Evolutionary conservation across 2,329 filamentous ascomycete genomes (phyloP), one percentile per base, ranked within the genome.

Genomic region (Microdochium paspali): DNA sequence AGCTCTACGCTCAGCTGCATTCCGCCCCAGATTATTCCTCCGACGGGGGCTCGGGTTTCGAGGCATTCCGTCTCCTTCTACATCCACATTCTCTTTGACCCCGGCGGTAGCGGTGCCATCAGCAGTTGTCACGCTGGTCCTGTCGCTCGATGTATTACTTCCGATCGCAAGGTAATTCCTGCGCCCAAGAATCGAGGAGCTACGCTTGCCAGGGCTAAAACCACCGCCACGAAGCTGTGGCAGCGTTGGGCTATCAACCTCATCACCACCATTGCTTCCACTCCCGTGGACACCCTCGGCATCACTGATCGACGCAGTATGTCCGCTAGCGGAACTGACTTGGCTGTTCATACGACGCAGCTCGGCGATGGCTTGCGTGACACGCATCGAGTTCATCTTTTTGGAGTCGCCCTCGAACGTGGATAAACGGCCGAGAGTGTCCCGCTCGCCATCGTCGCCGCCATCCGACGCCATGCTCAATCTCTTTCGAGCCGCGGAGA

Each of bases 301-400:
- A 44, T 45, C 44, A 46, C 53, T 51, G 31, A 26, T 48, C 35
- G 15, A 52, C n/a, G 13, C 57, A 55, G 51, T 44, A 7, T 61
- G 42, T 4, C 42, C 43, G 54, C 69, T 75, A 42, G 71, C 54
- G 12, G 66, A 63, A 55, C 69, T 75, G 43, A 76, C 56, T 46
- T 71, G 61, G 59, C 73, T 78, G 62, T 80, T 79, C 75, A 79
- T 80, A 45, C 76, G 67, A 10, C 77, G 69, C 48, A 80, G 70
- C 58, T 77, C 71, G 18, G 69, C 68, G 25, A 79, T 70, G 2
- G 73, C 67, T 50, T 59, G 62, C n/a, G 68, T 61, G 12, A 74
- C 57, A 6, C 56, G 44, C 54, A 57, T 53, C 42, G 42, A 44
- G 35, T 21, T 40, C 35, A 40, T 40, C 12, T 40, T 40, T 12